Evolutionary conservation across 2,329 filamentous ascomycete genomes (phyloP), one percentile per base, ranked within the genome.

Genomic region (Tolypocladium paradoxum): DNA sequence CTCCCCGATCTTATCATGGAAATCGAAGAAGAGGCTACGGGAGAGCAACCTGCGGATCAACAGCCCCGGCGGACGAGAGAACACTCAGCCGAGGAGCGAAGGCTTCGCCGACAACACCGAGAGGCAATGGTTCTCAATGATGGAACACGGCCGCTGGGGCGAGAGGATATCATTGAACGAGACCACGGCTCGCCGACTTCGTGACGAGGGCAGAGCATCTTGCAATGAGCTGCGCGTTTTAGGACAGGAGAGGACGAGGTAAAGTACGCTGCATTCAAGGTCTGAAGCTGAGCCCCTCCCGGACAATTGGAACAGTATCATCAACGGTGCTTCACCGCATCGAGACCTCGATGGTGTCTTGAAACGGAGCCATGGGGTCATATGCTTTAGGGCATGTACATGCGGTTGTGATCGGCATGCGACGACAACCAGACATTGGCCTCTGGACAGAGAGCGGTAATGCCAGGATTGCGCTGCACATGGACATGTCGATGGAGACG

Each of bases 81-180:
- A 54, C 78, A 82, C 64, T 82, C 75, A 55, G 74, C 70, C 7
- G 83, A 83, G 64, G 88, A 92, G 66, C 84, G 88, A 62, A 80
- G 85, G 51, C 74, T 91, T 55, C 76, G 90, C 55, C 79, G 90
- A 58, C 79, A 88, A 49, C 80, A 92, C 63, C 79, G 90, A 59
- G 90, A 96, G 71, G 90, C 90, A 5, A 91, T 96, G 81, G 90
- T 96, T 22, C 74, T 96, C 53, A 92, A 90, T 62, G 90, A 95
- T 62, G 88, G 88, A n/a, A 88, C 82, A 24, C 78, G 85, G 34
- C 86, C 88, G 1, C 68, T 95, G 46, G 83, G 80, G 4, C 80
- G 83, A 57, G 82, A 82, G 46, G 88, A 95, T 64, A 95, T 96
- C 36, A 88, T 91, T 51, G 85, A 93, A 66, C 73, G 81, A 56